These are phyloP conservation scores for Sistotremastrum suecicum DNA, from an alignment of 768 basidiomycete species.

Conservation along the genomic window DNA sequence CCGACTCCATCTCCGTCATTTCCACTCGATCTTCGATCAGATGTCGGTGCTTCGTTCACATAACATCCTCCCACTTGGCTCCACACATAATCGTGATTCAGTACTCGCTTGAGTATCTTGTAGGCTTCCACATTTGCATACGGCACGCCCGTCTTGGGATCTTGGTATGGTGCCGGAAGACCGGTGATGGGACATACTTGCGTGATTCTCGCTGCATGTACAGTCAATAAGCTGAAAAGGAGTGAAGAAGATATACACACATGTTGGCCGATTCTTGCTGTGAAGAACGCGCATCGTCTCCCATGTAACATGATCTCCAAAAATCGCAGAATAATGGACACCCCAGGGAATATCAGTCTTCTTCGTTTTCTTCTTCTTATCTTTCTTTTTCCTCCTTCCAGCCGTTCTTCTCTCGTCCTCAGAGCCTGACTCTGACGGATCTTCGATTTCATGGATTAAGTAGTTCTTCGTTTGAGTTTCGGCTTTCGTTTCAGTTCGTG, in stretches of 20 bases:
- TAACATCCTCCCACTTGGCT: conserved; percentile 28
- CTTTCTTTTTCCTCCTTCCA: conserved; percentile 19
- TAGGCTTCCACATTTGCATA: conserved; percentile 63
- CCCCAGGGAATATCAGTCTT: not conserved
- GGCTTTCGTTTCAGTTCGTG: conserved; percentile 17
- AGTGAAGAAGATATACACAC: conserved; percentile 22
- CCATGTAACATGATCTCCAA: conserved; percentile 79
- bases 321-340: conserved; percentile 35
- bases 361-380: conserved; percentile 63
- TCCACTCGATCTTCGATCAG: too few species aligned
- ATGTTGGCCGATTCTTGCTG: conserved; percentile 47
- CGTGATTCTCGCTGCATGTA: conserved; percentile 41
- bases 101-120: conserved; percentile 40
- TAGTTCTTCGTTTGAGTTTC: conserved; percentile 56
- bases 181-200: conserved; percentile 71
- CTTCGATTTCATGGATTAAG: conserved; percentile 42
- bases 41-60: conserved; percentile 5
- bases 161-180: conserved; percentile 56
- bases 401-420: conserved; percentile 27
- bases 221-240: not conserved
- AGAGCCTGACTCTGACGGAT: conserved; percentile 12
- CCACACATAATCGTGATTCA: conserved; percentile 66
- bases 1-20: too few species aligned
- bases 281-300: conserved; percentile 52
- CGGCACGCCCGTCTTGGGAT: conserved; percentile 68